These are phyloP conservation scores for Penstemon barbatus DNA, from an alignment of 257 asterid species.

Conservation along the genomic window DNA sequence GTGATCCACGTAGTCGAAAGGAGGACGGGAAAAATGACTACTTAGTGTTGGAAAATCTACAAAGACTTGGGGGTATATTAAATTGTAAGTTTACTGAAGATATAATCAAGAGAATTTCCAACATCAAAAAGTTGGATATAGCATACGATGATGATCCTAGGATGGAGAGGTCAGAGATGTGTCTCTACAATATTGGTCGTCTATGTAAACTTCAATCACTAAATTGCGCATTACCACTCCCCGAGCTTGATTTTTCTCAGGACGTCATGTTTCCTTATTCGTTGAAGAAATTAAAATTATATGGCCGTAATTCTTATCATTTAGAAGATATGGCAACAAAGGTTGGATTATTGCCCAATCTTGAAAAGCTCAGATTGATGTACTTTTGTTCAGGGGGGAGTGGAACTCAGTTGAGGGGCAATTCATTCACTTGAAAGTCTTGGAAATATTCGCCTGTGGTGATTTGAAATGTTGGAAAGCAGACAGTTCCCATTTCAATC, in stretches of 20 bases:
- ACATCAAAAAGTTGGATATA: too few species aligned
- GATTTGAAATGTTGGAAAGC: conserved; percentile 19
- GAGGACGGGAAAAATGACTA: too few species aligned
- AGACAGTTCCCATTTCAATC: conserved; percentile 12
- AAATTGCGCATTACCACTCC: not conserved
- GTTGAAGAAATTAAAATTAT: not conserved
- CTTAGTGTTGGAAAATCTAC: too few species aligned
- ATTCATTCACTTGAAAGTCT: conserved; percentile 19
- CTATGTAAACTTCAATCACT: too few species aligned
- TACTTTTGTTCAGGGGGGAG: not conserved
- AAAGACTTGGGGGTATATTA: too few species aligned
- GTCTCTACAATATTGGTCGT: too few species aligned
- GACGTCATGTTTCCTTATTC: not conserved
- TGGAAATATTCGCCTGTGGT: fast-evolving
- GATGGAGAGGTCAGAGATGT: too few species aligned
- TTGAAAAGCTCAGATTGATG: not conserved
- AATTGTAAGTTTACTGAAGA: too few species aligned
- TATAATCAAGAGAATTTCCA: too few species aligned
- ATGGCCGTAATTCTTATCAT: too few species aligned
- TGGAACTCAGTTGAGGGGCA: conserved; percentile 24
- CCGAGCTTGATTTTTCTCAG: not conserved
- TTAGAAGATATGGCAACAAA: not conserved
- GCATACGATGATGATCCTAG: too few species aligned
- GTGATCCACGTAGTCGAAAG: too few species aligned
- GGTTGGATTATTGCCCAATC: not conserved